Percentiles rank a stretch among this genome's conserved stretches.
Conservation (phyloP, 495 filamentous ascomycete genomes). For the Penicillium dipodomyicola region DNA sequence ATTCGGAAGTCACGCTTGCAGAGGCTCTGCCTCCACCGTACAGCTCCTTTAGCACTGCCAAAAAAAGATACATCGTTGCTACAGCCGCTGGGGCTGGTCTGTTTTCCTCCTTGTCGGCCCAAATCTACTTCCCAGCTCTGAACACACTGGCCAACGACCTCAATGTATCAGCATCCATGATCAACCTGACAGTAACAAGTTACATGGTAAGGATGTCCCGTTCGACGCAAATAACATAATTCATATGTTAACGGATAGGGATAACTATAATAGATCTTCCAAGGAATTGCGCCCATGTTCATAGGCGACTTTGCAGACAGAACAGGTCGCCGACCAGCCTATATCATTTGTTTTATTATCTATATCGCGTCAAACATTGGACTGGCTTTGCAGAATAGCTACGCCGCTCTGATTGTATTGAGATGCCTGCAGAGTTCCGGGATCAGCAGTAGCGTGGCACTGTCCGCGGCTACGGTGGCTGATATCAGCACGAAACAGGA, state of each 20-base stretch:
- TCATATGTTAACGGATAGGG: neutral
- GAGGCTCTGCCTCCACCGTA: constrained; percentile 13
- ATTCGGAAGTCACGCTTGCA: constrained; percentile 8
- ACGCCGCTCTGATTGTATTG: constrained; percentile 48
- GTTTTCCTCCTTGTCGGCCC: constrained; percentile 38
- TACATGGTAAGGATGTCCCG: constrained; percentile 31
- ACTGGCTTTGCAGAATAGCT: constrained; percentile 46
- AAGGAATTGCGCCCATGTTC: constrained; percentile 51
- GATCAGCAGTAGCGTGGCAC: constrained; percentile 45
- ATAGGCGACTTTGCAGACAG: constrained; percentile 48
- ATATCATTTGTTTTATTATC: constrained; percentile 46
- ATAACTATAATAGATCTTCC: constrained; percentile 37
- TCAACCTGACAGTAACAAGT: constrained; percentile 43
- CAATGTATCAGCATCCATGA: constrained; percentile 26
- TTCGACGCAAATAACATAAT: neutral
- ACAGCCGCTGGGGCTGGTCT: constrained; percentile 19
- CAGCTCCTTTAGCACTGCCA: constrained; percentile 12
- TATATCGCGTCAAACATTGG: constrained; percentile 51
- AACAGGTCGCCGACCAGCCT: constrained; percentile 48
- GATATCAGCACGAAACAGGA: constrained; percentile 43
- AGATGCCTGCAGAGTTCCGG: constrained; percentile 51
- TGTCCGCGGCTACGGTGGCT: constrained; percentile 41
- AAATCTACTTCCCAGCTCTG: constrained; percentile 44
- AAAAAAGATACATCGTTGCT: constrained; percentile 19
- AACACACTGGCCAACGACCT: constrained; percentile 30